Evolutionary conservation across 495 filamentous ascomycete species (phyloP).

Genomic region (Hypomontagnella submonticulosa): DNA sequence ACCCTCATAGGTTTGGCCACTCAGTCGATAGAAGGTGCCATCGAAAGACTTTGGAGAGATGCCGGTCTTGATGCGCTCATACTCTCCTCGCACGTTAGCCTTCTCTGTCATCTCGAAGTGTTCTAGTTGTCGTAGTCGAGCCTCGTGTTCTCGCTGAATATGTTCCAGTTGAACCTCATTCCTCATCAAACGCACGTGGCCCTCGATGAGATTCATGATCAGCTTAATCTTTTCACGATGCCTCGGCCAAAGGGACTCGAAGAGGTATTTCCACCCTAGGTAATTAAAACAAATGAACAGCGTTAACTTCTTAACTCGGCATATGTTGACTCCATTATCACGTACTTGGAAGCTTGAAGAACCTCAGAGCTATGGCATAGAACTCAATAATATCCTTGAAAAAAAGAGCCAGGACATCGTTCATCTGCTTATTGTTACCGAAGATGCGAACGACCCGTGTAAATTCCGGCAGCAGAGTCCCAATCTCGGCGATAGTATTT

Average conservation of each 20-base stretch:
- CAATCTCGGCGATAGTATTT: no score
- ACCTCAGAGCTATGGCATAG: slow-evolving; percentile 43
- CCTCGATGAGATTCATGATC: background rate
- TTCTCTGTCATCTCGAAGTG: no score
- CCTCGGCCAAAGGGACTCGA: slow-evolving; percentile 20
- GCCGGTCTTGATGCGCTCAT: no score
- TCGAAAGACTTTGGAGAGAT: background rate
- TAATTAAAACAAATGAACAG: no score
- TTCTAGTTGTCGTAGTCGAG: background rate
- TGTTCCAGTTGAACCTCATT: background rate
- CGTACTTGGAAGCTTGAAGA: slow-evolving; percentile 32
- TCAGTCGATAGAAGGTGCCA: background rate
- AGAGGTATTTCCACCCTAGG: background rate
- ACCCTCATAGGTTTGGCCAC: background rate
- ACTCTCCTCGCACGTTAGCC: no score
- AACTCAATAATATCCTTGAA: slow-evolving; percentile 52
- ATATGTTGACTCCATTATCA: no score
- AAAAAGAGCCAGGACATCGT: slow-evolving; percentile 46
- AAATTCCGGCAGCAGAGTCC: no score
- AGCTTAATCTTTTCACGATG: background rate
- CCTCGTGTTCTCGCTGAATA: background rate
- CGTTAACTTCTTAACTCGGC: no score
- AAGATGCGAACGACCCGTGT: no score
- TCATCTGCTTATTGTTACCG: slow-evolving; percentile 29
- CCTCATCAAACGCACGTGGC: no score